Percentiles rank a stretch among this genome's conserved stretches.
Conservation (phyloP, 352 stramenopile species). For the Thalassiosira tumida region DNA sequence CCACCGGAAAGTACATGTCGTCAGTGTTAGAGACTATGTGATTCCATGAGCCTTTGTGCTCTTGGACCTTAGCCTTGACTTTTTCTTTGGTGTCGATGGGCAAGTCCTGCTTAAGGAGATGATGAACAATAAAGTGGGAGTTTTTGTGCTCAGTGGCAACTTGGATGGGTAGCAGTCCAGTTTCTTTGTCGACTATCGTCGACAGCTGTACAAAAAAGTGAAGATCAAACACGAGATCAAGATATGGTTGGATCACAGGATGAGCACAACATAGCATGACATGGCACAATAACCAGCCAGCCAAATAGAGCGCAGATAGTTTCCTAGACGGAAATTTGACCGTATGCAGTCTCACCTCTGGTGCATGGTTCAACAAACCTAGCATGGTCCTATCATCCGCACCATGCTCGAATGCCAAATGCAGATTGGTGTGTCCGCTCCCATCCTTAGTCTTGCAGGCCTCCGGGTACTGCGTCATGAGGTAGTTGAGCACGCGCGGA, state of each 20-base stretch:
- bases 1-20: conserved; percentile 89
- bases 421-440: conserved; percentile 88
- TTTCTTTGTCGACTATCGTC: conserved; percentile 88
- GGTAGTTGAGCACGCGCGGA: conserved; percentile 86
- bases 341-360: conserved; percentile 84
- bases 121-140: conserved; percentile 90
- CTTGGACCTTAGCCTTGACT: conserved; percentile 84
- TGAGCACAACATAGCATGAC: background rate
- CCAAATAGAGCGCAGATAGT: background rate
- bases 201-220: conserved; percentile 74
- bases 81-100: conserved; percentile 90
- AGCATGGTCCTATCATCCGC: conserved; percentile 91
- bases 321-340: too few relatives aligned
- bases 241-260: too few relatives aligned
- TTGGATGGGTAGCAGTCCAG: conserved; percentile 89
- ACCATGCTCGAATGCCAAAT: conserved; percentile 89
- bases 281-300: background rate
- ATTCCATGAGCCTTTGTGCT: conserved; percentile 91
- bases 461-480: conserved; percentile 90
- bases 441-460: conserved; percentile 88
- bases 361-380: conserved; percentile 90
- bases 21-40: conserved; percentile 89
- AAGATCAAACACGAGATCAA: background rate
- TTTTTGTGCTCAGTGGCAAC: conserved; percentile 89
- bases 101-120: conserved; percentile 89